Evolutionary conservation across 2,329 filamentous ascomycete species (phyloP).

Genomic region (Helotiales sp.): DNA sequence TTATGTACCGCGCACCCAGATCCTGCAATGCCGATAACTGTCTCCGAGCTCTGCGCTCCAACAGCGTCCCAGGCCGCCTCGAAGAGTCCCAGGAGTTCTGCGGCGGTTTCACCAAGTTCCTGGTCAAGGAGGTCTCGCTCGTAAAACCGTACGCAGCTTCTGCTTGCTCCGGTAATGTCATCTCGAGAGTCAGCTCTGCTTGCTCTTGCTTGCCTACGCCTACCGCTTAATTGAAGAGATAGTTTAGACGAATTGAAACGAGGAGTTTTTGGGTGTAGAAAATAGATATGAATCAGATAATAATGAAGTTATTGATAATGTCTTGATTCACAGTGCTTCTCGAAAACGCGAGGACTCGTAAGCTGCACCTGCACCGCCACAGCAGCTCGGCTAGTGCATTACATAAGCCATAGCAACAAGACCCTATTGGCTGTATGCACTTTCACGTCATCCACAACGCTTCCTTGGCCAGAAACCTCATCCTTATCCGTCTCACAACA

Average conservation of each 20-base stretch:
- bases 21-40: constrained; percentile 1
- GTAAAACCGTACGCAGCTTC: neutral
- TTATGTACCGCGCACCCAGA: constrained; percentile 16
- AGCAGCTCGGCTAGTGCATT: neutral
- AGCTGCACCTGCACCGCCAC: constrained; percentile 9
- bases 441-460: constrained; percentile 1
- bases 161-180: constrained; percentile 7
- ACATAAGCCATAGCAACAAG: neutral
- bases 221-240: neutral
- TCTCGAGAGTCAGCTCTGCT: constrained; percentile 7
- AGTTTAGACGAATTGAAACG: neutral
- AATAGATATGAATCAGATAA: neutral
- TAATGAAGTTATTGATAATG: constrained; percentile 11
- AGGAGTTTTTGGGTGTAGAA: neutral
- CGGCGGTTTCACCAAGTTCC: neutral
- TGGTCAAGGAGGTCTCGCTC: neutral
- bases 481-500: neutral
- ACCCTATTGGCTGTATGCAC: constrained; percentile 5
- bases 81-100: constrained; percentile 8
- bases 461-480: neutral
- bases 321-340: neutral
- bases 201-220: constrained; percentile 14
- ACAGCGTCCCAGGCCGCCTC: neutral
- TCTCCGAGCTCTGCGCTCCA: neutral
- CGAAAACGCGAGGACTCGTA: neutral